Evolutionary conservation across 441 rosid species (phyloP).

Genomic region (California macrophylla): DNA sequence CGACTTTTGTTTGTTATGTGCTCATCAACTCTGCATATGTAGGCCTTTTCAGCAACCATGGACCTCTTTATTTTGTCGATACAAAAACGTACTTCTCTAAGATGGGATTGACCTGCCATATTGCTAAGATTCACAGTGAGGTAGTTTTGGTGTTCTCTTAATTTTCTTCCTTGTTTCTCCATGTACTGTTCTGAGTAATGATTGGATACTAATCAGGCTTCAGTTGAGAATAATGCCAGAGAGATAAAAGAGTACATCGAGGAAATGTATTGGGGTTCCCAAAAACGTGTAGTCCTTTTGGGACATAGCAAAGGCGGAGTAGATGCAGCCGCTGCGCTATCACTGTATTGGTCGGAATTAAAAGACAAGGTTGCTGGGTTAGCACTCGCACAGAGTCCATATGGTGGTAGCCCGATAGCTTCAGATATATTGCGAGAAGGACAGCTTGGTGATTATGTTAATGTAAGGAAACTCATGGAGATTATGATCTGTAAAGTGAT

Average conservation of each 20-base stretch:
- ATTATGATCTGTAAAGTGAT: constrained; percentile 79
- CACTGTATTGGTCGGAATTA: constrained; percentile 83
- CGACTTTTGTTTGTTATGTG: neutral
- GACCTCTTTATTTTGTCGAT: constrained; percentile 82
- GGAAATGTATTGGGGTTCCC: constrained; percentile 86
- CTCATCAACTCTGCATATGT: constrained; percentile 17
- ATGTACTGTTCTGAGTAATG: constrained; percentile 21
- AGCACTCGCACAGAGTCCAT: constrained; percentile 84
- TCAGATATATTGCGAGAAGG: constrained; percentile 87
- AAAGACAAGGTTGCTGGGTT: constrained; percentile 88
- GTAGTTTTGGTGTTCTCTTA: constrained; percentile 27
- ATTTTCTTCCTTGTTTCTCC: constrained; percentile 1
- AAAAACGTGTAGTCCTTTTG: constrained; percentile 75
- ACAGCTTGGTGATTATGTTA: constrained; percentile 87
- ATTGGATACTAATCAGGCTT: constrained; percentile 46
- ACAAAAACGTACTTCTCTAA: constrained; percentile 74
- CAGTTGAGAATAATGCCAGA: constrained; percentile 90
- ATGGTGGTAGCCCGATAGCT: constrained; percentile 90
- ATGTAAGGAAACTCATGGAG: constrained; percentile 73
- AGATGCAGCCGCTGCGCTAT: constrained; percentile 88
- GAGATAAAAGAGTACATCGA: constrained; percentile 88
- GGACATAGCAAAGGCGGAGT: constrained; percentile 99
- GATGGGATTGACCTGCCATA: constrained; percentile 85
- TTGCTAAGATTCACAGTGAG: constrained; percentile 97
- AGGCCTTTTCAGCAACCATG: constrained; percentile 98